Evolutionary conservation across 495 filamentous ascomycete genomes (phyloP).

Genomic region (Neurospora sp.): DNA sequence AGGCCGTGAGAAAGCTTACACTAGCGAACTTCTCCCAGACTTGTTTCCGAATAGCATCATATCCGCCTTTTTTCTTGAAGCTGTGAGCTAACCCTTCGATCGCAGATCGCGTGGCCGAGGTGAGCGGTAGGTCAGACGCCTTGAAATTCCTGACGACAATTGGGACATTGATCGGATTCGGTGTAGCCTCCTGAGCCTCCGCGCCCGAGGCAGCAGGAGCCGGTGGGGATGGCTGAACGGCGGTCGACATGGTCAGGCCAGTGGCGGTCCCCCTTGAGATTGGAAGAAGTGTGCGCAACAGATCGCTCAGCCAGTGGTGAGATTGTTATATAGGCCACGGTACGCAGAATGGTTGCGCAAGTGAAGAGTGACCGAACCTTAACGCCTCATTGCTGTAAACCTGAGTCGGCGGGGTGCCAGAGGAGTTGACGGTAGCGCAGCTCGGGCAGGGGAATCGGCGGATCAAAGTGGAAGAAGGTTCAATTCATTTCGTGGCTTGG

Average conservation of each 20-base stretch:
- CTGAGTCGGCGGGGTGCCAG: background rate
- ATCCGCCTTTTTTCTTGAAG: constrained; percentile 87
- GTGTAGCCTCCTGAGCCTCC: background rate
- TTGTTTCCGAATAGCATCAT: constrained; percentile 72
- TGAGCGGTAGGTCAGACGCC: constrained; percentile 70
- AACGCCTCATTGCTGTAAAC: background rate
- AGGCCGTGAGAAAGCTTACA: constrained; percentile 39
- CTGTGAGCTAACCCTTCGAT: constrained; percentile 71
- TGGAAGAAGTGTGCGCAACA: background rate
- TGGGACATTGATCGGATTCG: constrained; percentile 12
- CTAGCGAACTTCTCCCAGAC: constrained; percentile 71
- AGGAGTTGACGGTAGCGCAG: background rate
- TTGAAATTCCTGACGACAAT: constrained; percentile 58
- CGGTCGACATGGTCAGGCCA: constrained; percentile 9
- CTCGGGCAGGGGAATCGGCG: background rate
- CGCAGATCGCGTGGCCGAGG: constrained; percentile 56
- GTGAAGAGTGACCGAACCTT: background rate
- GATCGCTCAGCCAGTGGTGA: background rate
- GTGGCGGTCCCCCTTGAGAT: background rate
- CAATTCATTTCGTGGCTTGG: background rate
- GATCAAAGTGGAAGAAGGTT: background rate
- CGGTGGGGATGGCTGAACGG: background rate
- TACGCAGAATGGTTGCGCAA: background rate
- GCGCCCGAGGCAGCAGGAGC: background rate
- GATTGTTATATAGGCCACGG: background rate